Evolutionary conservation across 2,329 filamentous ascomycete species (phyloP).

Genomic region (Trichoderma sp.): DNA sequence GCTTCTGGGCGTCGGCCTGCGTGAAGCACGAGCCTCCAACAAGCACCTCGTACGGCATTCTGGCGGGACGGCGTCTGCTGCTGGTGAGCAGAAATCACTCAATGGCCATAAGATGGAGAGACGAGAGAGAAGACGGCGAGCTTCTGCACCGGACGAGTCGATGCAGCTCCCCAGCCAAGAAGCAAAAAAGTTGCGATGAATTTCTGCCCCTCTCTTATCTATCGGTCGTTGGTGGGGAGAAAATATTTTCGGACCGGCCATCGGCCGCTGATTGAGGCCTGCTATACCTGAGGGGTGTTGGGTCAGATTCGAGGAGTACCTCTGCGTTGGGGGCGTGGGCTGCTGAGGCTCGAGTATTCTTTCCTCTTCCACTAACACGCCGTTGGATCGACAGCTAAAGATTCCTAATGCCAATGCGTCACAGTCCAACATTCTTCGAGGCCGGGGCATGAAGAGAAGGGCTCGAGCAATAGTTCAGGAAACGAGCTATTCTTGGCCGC

Average conservation of each 20-base stretch:
- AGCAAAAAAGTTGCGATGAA: conserved; percentile 17
- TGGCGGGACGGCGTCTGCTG: conserved; percentile 27
- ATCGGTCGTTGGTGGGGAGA: conserved; percentile 28
- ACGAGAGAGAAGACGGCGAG: not conserved
- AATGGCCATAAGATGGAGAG: conserved; percentile 16
- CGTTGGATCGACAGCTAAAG: not conserved
- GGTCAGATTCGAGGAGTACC: not conserved
- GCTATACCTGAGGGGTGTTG: not conserved
- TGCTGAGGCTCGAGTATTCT: not conserved
- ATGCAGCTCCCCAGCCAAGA: conserved; percentile 13
- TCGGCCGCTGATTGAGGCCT: conserved; percentile 24
- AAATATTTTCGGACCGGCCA: conserved; percentile 32
- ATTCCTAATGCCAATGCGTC: conserved; percentile 10
- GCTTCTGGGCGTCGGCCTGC: conserved; percentile 47
- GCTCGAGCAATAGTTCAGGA: not conserved
- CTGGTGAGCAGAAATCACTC: conserved; percentile 13
- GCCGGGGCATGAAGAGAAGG: not conserved
- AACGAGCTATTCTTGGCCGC: not conserved
- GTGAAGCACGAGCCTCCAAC: conserved; percentile 55
- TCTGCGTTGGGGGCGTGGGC: not conserved
- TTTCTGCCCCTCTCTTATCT: conserved; percentile 31
- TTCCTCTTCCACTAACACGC: conserved; percentile 12
- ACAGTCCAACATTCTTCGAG: not conserved
- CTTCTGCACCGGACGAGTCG: conserved; percentile 23
- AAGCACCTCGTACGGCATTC: conserved; percentile 43